Evolutionary conservation across 495 filamentous ascomycete species (phyloP), one percentile per base, ranked within the genome.

Genomic region (Penicillium paradoxum): DNA sequence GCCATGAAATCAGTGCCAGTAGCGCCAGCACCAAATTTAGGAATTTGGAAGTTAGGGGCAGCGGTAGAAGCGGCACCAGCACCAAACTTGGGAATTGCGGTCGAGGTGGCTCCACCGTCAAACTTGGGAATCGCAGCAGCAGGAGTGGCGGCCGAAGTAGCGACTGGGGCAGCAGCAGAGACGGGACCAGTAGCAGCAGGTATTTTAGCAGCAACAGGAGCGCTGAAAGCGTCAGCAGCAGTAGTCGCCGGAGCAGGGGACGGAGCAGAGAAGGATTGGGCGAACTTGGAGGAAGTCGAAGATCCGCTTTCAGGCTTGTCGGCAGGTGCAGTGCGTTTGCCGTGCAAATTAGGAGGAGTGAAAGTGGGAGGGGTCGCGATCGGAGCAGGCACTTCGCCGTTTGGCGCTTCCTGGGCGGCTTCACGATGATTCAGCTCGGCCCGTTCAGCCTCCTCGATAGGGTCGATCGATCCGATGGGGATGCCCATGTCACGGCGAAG

Each of bases 231-330:
- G 2, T 21, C 38, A 41, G 8, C 13, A 15, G 21, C 22, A 2
- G 38, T 24, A 43, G 22, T 3, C 9, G 24, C 22, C 5, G 51
- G 33, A 18, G 54, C 47, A 13, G 66, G 49, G 21, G 55, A 57
- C 1, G 71, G 69, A 6, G 63, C 59, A 2, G 71, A 73, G 34
- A 75, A 75, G 10, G 73, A 72, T 49, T 69, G 64, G n/a, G 72
- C 71, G 32, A 76, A 76, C 17, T 63, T 58, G 15, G 73, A 73
- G 19, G 60, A 27, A 27, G 41, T 44, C 6, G 24, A 29, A 17
- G 41, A 44, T 18, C 41, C 41, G 5, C n/a, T 15, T 2, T 2
- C 9, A 18, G 41, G 41, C 8, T 29, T 44, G 14, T 29, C 17
- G 24, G 25, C 2, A 18, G 25, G 7, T 4, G n/a, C 8, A 29